phyloP scores from a whole-genome alignment of 768 basidiomycete genomes.

The Antrodiella citrinella region DNA sequence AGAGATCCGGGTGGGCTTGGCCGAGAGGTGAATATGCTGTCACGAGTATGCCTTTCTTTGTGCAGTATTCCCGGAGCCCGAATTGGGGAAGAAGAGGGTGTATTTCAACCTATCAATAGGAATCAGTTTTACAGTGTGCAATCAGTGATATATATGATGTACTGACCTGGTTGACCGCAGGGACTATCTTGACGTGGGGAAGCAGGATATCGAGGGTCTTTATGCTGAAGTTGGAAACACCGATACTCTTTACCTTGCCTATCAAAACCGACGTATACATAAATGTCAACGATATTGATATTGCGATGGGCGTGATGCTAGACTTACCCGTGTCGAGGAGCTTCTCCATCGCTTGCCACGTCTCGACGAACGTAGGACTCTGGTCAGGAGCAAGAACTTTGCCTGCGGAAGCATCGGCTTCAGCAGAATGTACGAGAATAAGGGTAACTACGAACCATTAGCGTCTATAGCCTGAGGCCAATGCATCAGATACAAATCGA shows the following conservation, averaged over 20 bases:
- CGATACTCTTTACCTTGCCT: slow-evolving; percentile 40
- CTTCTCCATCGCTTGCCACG: slow-evolving; percentile 21
- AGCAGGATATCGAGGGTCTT: slow-evolving; percentile 33
- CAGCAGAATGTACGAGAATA: too few species aligned
- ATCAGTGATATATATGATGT: too few species aligned
- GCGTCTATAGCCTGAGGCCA: slow-evolving; percentile 21
- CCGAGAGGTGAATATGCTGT: slow-evolving; percentile 56
- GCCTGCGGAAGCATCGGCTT: too few species aligned
- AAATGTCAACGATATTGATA: too few species aligned
- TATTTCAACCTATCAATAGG: slow-evolving; percentile 38
- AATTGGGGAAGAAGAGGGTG: slow-evolving; percentile 67
- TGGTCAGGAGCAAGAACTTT: slow-evolving; percentile 12
- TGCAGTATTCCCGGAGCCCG: slow-evolving; percentile 46
- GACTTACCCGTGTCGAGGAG: slow-evolving; percentile 13
- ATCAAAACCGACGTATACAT: too few species aligned
- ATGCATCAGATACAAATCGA: slow-evolving; percentile 28
- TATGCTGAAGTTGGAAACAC: slow-evolving; percentile 53
- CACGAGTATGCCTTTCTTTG: slow-evolving; percentile 48
- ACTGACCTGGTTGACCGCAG: slow-evolving; percentile 36
- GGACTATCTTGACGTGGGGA: slow-evolving; percentile 30
- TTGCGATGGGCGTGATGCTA: too few species aligned
- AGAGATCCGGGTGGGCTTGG: slow-evolving; percentile 18
- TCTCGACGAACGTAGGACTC: slow-evolving; percentile 12
- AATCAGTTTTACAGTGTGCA: too few species aligned
- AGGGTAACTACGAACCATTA: too few species aligned